These are phyloP conservation scores for Spathaspora hagerdaliae DNA, from an alignment of 805 yeast genomes.

Conservation along the genomic window DNA sequence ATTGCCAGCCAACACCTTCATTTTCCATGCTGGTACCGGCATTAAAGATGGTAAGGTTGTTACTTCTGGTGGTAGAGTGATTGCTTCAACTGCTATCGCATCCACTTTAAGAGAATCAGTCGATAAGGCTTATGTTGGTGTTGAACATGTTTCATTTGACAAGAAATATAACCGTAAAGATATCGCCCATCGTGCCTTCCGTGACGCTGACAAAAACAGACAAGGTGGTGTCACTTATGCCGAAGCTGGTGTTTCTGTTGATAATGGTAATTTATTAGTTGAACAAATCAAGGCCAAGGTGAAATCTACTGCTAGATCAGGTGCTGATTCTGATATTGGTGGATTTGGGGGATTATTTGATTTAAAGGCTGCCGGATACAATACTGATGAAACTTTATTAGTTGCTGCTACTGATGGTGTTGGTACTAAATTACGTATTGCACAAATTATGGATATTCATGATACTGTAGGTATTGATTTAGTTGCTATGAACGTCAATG, in stretches of 20 bases:
- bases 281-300: conserved; percentile 88
- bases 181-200: conserved; percentile 94
- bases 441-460: conserved; percentile 84
- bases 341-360: conserved; percentile 98
- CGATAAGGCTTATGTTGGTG: conserved; percentile 81
- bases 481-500: conserved; percentile 99
- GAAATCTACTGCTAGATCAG: conserved; percentile 88
- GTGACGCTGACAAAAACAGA: conserved; percentile 36
- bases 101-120: conserved; percentile 75
- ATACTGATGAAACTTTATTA: conserved; percentile 69
- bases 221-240: conserved; percentile 71
- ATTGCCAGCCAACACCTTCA: conserved; percentile 56
- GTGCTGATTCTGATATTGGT: conserved; percentile 97
- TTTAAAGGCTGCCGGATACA: conserved; percentile 81
- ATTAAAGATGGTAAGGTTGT: conserved; percentile 52
- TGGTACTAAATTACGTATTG: conserved; percentile 93
- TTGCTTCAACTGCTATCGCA: conserved; percentile 89
- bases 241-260: conserved; percentile 96
- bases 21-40: conserved; percentile 97
- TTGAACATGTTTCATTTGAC: conserved; percentile 64
- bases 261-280: conserved; percentile 86
- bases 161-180: conserved; percentile 85
- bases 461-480: conserved; percentile 98
- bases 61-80: conserved; percentile 95
- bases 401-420: conserved; percentile 99